phyloP scores from a whole-genome alignment of 2,329 filamentous ascomycete genomes.

The Xylaria sp. region DNA sequence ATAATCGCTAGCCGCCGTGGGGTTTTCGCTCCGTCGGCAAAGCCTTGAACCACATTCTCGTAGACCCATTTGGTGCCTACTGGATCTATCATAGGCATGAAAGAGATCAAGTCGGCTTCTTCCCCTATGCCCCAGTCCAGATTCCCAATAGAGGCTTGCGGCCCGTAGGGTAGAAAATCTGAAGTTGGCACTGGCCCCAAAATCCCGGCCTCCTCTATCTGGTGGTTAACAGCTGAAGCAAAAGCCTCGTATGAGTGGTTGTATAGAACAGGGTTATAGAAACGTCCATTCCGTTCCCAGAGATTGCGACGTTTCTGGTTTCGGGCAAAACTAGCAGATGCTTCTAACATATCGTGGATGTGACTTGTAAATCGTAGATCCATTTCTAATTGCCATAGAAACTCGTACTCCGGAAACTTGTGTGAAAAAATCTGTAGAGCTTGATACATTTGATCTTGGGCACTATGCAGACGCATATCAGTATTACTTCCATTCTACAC shows the following conservation, averaged over 20 bases:
- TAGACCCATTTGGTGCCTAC: neutral
- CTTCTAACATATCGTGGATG: neutral
- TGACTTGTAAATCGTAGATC: neutral
- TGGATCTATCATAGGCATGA: neutral
- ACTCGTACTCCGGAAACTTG: neutral
- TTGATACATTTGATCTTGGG: neutral
- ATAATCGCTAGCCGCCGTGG: neutral
- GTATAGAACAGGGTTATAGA: neutral
- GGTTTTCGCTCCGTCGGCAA: neutral
- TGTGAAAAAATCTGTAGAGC: neutral
- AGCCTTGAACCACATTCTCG: neutral
- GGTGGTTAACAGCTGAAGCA: neutral
- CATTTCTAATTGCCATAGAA: neutral
- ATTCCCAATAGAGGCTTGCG: neutral
- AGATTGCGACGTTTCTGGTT: neutral
- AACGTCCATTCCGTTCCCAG: neutral
- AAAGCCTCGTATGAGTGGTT: neutral
- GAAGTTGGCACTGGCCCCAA: neutral
- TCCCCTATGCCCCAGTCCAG: neutral
- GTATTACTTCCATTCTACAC: neutral
- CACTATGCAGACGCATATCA: neutral
- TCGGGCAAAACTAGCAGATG: neutral
- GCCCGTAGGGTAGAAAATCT: neutral
- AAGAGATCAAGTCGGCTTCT: neutral
- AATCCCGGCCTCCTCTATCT: neutral